Conservation (phyloP, 2,329 filamentous ascomycete genomes). For the Phaeoacremonium minimum region DNA sequence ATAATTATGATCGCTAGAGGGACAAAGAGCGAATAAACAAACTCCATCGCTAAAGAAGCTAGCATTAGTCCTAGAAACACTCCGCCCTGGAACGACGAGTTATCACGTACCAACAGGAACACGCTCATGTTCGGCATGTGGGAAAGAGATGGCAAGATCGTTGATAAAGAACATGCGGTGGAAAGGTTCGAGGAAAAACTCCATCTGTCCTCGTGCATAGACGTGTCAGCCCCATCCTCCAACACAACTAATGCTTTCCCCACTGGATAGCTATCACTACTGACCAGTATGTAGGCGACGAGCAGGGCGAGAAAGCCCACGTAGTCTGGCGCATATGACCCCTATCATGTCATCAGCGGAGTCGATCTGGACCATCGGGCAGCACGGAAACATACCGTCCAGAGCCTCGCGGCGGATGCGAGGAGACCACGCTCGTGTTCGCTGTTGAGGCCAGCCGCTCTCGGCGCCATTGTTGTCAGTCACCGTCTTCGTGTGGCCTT, state of each 20-base stretch:
- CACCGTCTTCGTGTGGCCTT: constrained; percentile 34
- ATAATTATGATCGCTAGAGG: constrained; percentile 66
- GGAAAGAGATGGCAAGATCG: constrained; percentile 79
- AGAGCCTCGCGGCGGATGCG: constrained; percentile 34
- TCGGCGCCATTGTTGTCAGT: constrained; percentile 36
- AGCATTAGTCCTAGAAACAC: no score
- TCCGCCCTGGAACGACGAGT: no score
- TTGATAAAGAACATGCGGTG: constrained; percentile 92
- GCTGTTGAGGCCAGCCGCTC: constrained; percentile 8
- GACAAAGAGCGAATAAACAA: constrained; percentile 72
- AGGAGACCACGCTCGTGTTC: constrained; percentile 17
- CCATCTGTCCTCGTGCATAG: constrained; percentile 43
- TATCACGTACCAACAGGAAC: constrained; percentile 74
- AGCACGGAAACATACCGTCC: constrained; percentile 32
- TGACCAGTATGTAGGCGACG: constrained; percentile 59
- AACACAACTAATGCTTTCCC: no score
- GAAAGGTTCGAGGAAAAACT: constrained; percentile 74
- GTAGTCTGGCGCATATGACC: constrained; percentile 86
- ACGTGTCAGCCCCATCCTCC: no score
- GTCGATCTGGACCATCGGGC: constrained; percentile 4
- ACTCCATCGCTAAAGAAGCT: constrained; percentile 66
- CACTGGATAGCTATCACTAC: no score
- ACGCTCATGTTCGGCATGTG: constrained; percentile 77
- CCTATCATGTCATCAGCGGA: constrained; percentile 36
- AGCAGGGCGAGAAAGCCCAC: constrained; percentile 71